Percentiles rank a stretch among this genome's conserved stretches.
Evolutionary conservation across 1,139 yeast species (phyloP).

Genomic region (Yamadazyma spencermartinsiae): DNA sequence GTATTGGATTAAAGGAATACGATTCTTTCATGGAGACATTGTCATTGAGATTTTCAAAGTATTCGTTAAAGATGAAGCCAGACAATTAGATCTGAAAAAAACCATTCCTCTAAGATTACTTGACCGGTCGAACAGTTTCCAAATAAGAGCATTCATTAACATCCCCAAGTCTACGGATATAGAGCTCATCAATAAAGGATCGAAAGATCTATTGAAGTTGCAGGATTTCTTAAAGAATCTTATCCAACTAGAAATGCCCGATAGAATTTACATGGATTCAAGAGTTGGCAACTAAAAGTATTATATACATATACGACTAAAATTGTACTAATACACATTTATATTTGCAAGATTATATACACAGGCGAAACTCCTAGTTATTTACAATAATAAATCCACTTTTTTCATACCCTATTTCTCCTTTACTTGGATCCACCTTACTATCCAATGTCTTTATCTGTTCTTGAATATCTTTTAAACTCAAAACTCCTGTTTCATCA

Average conservation of each 20-base stretch:
- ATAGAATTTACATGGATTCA: constrained; percentile 78
- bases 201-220: constrained; percentile 57
- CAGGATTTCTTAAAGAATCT: constrained; percentile 69
- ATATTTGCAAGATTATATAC: no score
- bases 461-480: constrained; percentile 22
- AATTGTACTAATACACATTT: constrained; percentile 2
- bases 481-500: constrained; percentile 23
- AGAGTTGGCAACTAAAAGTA: constrained; percentile 34
- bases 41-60: constrained; percentile 61
- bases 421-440: constrained; percentile 26
- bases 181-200: constrained; percentile 66
- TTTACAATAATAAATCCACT: constrained; percentile 11
- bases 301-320: not conserved
- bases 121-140: constrained; percentile 58
- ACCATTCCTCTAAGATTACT: constrained; percentile 43
- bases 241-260: constrained; percentile 70
- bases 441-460: constrained; percentile 21
- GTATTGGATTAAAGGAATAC: constrained; percentile 64
- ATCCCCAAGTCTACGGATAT: constrained; percentile 75
- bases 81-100: constrained; percentile 14
- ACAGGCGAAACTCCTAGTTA: not conserved
- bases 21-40: constrained; percentile 65
- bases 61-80: constrained; percentile 40
- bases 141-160: constrained; percentile 67
- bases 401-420: constrained; percentile 22